These are phyloP conservation scores for Grifola frondosa DNA, from an alignment of 1,284 basidiomycete species.

Conservation along the genomic window DNA sequence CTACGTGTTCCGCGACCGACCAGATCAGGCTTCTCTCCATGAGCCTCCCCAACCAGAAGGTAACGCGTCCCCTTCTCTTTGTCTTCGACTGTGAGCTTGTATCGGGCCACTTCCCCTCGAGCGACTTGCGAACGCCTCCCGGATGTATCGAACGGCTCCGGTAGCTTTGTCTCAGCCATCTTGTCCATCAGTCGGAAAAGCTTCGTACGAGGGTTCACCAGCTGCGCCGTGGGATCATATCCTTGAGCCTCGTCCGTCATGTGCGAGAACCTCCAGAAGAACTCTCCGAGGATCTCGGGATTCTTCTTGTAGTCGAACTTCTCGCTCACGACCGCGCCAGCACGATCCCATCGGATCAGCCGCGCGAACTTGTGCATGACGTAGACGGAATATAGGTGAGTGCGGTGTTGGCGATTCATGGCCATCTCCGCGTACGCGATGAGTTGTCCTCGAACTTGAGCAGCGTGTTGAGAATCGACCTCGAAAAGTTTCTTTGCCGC, in stretches of 20 bases:
- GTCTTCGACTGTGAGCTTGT: not conserved
- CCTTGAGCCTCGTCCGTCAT: not conserved
- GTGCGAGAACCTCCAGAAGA: conserved; percentile 2
- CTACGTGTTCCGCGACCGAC: not conserved
- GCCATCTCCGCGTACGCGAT: not conserved
- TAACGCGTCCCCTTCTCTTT: not conserved
- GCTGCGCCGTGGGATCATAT: conserved; percentile 9
- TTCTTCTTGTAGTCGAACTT: conserved; percentile 6
- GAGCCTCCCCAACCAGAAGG: conserved; percentile 3
- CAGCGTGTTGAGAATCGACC: not conserved
- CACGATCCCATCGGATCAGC: conserved; percentile 8
- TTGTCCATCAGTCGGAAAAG: too few relatives aligned
- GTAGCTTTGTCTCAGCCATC: too few relatives aligned
- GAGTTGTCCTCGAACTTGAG: not conserved
- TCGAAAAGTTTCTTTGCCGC: not conserved
- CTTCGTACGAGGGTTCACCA: too few relatives aligned
- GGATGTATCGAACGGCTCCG: too few relatives aligned
- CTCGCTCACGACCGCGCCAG: conserved; percentile 3
- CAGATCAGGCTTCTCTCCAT: not conserved
- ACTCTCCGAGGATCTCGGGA: not conserved
- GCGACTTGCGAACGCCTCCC: not conserved
- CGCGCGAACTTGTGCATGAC: conserved; percentile 2
- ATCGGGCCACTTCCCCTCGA: conserved; percentile 1
- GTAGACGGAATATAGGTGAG: too few relatives aligned
- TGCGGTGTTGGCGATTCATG: conserved; percentile 8